Conservation (phyloP, 805 yeast species). For the Zygoascus tannicola region DNA sequence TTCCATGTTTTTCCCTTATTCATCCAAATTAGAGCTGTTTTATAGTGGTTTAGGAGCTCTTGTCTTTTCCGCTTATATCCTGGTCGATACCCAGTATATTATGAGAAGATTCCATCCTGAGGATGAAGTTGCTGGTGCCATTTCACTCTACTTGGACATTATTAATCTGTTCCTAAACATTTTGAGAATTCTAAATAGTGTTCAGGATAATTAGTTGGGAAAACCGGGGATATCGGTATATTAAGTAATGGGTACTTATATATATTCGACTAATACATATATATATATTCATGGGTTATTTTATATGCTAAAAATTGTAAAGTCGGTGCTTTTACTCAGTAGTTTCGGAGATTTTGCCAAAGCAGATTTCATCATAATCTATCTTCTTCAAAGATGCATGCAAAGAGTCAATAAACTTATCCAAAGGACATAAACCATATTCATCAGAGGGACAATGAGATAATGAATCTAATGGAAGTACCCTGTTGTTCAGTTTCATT, state of each 20-base stretch:
- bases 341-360: too few species aligned
- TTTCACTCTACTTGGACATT: conserved; percentile 70
- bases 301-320: background rate
- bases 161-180: conserved; percentile 72
- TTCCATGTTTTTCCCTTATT: conserved; percentile 55
- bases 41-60: conserved; percentile 70
- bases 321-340: too few species aligned
- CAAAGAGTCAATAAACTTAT: conserved; percentile 13
- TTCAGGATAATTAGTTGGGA: conserved; percentile 12
- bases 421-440: conserved; percentile 28
- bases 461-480: conserved; percentile 29
- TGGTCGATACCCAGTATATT: conserved; percentile 74
- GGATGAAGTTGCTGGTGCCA: conserved; percentile 76
- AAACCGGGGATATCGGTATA: background rate
- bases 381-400: conserved; percentile 5
- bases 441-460: conserved; percentile 25
- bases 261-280: too few species aligned
- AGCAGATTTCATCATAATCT: conserved; percentile 13
- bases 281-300: too few species aligned
- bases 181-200: conserved; percentile 46
- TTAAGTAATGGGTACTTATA: too few species aligned
- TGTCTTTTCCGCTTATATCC: conserved; percentile 59
- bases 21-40: conserved; percentile 46
- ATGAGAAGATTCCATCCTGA: conserved; percentile 70
- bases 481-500: conserved; percentile 30